Evolutionary conservation across 2,329 filamentous ascomycete species (phyloP).

Genomic region (Colletotrichum echinochloae): DNA sequence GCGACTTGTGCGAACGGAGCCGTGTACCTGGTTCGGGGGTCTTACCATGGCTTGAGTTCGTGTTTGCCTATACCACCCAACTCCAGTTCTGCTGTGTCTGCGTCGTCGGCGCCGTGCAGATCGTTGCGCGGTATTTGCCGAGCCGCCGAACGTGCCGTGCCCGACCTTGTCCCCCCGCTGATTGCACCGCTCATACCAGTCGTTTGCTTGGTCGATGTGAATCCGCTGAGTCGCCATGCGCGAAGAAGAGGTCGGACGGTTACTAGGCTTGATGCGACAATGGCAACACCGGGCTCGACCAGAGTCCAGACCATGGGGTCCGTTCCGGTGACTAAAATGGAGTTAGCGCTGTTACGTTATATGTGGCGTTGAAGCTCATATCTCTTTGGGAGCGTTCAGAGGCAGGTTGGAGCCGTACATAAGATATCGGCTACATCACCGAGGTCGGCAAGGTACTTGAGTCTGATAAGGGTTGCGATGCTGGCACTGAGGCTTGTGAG

Average conservation of each 20-base stretch:
- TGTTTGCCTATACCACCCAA: constrained; percentile 18
- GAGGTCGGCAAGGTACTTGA: constrained; percentile 61
- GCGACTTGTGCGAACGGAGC: background rate
- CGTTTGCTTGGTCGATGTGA: constrained; percentile 55
- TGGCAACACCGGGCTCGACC: constrained; percentile 68
- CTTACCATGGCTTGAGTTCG: constrained; percentile 10
- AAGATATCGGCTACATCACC: constrained; percentile 60
- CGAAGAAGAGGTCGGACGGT: constrained; percentile 67
- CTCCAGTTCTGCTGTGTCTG: constrained; percentile 52
- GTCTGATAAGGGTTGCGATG: constrained; percentile 64
- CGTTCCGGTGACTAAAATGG: constrained; percentile 57
- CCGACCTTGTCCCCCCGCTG: constrained; percentile 47
- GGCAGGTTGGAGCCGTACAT: constrained; percentile 52
- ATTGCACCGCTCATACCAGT: constrained; percentile 44
- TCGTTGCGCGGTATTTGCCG: constrained; percentile 45
- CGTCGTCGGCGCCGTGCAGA: constrained; percentile 51
- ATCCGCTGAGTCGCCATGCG: constrained; percentile 59
- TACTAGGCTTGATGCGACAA: constrained; percentile 64
- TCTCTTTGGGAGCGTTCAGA: background rate
- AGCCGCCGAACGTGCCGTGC: constrained; percentile 45
- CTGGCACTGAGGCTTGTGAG: constrained; percentile 56
- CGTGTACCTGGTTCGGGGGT: background rate
- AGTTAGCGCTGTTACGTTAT: background rate
- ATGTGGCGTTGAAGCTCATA: background rate
- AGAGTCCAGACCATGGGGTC: constrained; percentile 68